phyloP scores from a whole-genome alignment of 2,329 filamentous ascomycete genomes.

The Cladosporium sp. region DNA sequence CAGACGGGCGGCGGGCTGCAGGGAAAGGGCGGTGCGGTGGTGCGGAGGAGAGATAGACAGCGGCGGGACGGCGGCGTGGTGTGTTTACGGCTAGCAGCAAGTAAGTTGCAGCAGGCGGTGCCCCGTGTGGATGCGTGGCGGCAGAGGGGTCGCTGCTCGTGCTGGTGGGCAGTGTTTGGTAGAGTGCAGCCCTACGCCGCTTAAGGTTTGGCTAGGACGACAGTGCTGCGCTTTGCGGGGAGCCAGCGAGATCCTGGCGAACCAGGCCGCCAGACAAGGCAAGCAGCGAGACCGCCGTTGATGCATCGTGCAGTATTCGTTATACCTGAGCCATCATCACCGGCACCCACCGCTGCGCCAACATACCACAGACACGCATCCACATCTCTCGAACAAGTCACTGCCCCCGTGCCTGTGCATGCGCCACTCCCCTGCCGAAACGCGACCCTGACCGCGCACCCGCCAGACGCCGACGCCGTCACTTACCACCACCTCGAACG shows the following conservation, averaged over 20 bases:
- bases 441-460: not conserved
- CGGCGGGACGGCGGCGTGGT: not conserved
- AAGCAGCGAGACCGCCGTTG: not conserved
- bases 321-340: too few species aligned
- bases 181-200: not conserved
- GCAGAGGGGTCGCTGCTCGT: not conserved
- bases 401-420: not conserved
- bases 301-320: too few species aligned
- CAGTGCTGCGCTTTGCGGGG: slow-evolving; percentile 1
- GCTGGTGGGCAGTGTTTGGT: not conserved
- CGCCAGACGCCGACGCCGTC: not conserved
- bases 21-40: not conserved
- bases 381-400: too few species aligned
- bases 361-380: not conserved
- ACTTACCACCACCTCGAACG: not conserved
- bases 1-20: not conserved
- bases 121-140: not conserved
- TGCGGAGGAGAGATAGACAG: not conserved
- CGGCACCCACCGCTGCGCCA: not conserved
- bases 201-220: not conserved
- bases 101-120: too few species aligned
- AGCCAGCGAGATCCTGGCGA: not conserved
- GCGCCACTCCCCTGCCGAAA: not conserved
- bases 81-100: too few species aligned
- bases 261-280: not conserved